phyloP scores from a whole-genome alignment of 371 early-diverging fungal species.

The Zancudomyces culisetae region DNA sequence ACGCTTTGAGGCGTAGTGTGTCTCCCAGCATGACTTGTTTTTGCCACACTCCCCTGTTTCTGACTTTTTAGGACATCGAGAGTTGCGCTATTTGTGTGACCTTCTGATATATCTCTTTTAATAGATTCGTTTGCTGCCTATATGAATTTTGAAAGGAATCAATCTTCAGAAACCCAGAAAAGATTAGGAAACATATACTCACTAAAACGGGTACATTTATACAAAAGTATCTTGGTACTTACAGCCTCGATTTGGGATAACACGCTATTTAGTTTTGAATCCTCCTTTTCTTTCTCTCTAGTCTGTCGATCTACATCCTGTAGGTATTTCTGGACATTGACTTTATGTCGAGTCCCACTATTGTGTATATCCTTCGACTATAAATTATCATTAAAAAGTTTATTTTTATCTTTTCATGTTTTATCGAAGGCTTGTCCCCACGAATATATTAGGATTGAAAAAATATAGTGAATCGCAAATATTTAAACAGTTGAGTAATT shows the following conservation, averaged over 20 bases:
- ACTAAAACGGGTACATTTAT: no score
- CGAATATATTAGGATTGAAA: background rate
- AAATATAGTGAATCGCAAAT: background rate
- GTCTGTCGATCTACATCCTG: background rate
- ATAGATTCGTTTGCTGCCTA: background rate
- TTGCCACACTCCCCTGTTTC: background rate
- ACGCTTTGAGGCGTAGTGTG: background rate
- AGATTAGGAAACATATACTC: no score
- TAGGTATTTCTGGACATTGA: constrained; percentile 4
- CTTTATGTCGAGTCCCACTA: constrained; percentile 1
- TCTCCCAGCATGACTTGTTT: background rate
- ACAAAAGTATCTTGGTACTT: no score
- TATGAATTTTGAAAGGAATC: background rate
- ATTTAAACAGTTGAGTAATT: background rate
- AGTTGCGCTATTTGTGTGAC: background rate
- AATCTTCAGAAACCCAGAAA: background rate
- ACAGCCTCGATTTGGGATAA: background rate
- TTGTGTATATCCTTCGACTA: constrained; percentile 1
- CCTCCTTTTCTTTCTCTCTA: background rate
- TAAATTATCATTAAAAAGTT: background rate
- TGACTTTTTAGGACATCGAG: background rate
- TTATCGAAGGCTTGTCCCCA: background rate
- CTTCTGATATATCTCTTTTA: background rate
- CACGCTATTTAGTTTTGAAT: background rate
- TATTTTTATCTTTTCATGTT: background rate